Conservation (phyloP, 305 asterid species). For the Lippia alba region DNA sequence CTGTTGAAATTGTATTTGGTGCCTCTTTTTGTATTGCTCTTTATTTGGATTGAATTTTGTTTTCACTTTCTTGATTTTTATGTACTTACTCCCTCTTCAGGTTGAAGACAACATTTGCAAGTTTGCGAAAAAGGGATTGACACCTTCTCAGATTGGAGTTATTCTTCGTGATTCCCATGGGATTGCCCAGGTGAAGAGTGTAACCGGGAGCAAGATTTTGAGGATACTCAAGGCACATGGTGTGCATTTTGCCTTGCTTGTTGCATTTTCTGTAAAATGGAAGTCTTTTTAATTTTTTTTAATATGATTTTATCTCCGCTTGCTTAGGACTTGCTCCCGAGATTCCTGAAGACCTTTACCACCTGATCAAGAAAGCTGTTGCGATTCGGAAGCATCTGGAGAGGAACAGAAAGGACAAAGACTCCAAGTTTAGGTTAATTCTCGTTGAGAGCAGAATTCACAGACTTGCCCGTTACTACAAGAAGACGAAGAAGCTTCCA, state of each 20-base stretch:
- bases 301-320: background rate
- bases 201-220: slow-evolving; percentile 69
- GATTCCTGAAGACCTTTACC: slow-evolving; percentile 69
- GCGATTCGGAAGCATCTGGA: slow-evolving; percentile 72
- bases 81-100: slow-evolving; percentile 36
- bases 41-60: background rate
- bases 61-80: background rate
- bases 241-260: slow-evolving; percentile 18
- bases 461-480: slow-evolving; percentile 71
- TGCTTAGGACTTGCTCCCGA: slow-evolving; percentile 70
- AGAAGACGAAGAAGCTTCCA: slow-evolving; percentile 74
- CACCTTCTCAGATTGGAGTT: slow-evolving; percentile 70
- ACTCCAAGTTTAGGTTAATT: slow-evolving; percentile 67
- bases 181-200: slow-evolving; percentile 84
- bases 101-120: slow-evolving; percentile 85
- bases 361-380: slow-evolving; percentile 71
- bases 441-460: slow-evolving; percentile 75
- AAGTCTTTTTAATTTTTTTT: background rate
- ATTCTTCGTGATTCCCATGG: slow-evolving; percentile 78
- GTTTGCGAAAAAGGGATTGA: slow-evolving; percentile 71
- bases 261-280: background rate
- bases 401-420: slow-evolving; percentile 73
- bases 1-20: too few relatives aligned
- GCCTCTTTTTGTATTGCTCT: too few relatives aligned
- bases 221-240: slow-evolving; percentile 70